Percentiles rank a stretch among this genome's conserved stretches.
These are phyloP conservation scores for Diaporthe vexans DNA, from an alignment of 2,329 filamentous ascomycete species.

Conservation along the genomic window DNA sequence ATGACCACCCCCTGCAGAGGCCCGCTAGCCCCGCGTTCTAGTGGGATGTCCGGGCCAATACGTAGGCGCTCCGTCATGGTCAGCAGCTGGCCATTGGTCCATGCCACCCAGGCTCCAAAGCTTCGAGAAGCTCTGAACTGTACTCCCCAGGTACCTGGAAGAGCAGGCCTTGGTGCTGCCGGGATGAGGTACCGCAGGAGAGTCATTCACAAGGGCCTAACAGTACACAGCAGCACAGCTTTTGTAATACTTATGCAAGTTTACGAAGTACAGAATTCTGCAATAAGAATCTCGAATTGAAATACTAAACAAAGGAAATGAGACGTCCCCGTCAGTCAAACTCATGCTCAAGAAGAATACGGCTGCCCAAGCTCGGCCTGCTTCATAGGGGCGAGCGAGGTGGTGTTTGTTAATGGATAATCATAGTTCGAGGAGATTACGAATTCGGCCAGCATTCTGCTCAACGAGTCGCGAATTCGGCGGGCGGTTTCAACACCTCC, in stretches of 20 bases:
- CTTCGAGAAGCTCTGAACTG: slow-evolving; percentile 1
- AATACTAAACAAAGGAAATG: no score
- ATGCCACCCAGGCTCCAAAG: not conserved
- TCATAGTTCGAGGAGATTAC: no score
- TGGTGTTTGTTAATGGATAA: no score
- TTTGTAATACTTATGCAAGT: not conserved
- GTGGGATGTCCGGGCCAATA: slow-evolving; percentile 9
- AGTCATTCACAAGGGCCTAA: no score
- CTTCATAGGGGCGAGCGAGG: not conserved
- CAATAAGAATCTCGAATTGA: not conserved
- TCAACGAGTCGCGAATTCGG: not conserved
- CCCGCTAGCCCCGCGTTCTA: slow-evolving; percentile 16
- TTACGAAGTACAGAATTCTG: not conserved
- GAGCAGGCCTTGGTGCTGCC: not conserved
- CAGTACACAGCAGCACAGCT: not conserved
- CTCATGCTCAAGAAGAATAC: not conserved
- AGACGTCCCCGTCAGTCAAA: not conserved
- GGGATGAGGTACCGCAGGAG: not conserved
- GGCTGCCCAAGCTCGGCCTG: not conserved
- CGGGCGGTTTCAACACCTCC: not conserved
- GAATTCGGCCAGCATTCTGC: not conserved
- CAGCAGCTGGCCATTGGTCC: slow-evolving; percentile 7
- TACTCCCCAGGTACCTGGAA: not conserved
- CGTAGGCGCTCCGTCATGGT: slow-evolving; percentile 15
- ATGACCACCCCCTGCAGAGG: not conserved